Evolutionary conservation across 192 early-diverging fungal species (phyloP).

Genomic region (Coemansia sp.): DNA sequence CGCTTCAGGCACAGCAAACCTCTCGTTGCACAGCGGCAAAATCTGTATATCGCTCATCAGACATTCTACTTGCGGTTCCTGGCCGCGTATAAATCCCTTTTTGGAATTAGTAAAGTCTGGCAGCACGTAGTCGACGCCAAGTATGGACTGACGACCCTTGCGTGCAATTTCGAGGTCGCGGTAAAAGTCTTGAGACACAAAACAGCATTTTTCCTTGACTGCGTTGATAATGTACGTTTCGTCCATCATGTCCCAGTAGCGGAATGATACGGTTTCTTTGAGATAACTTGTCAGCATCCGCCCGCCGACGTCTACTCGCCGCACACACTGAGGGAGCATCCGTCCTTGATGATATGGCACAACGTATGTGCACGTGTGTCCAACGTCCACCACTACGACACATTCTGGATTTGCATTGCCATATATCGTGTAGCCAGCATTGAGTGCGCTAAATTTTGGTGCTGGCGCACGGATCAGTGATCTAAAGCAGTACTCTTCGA

Average conservation of each 20-base stretch:
- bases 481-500: constrained; percentile 80
- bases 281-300: constrained; percentile 84
- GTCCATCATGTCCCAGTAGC: constrained; percentile 94
- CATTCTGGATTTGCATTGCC: constrained; percentile 51
- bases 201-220: constrained; percentile 83
- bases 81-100: constrained; percentile 30
- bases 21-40: constrained; percentile 94
- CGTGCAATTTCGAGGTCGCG: constrained; percentile 57
- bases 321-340: constrained; percentile 57
- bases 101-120: constrained; percentile 39
- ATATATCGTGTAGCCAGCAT: constrained; percentile 11
- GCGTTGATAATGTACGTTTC: constrained; percentile 82
- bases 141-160: not conserved
- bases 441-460: constrained; percentile 10
- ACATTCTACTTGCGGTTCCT: constrained; percentile 1
- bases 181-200: constrained; percentile 65
- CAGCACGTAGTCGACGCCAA: constrained; percentile 45
- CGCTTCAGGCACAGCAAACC: constrained; percentile 94
- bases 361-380: constrained; percentile 78
- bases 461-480: constrained; percentile 29
- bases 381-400: constrained; percentile 71
- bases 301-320: constrained; percentile 79
- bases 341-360: constrained; percentile 63
- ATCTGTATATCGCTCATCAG: constrained; percentile 76
- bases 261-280: constrained; percentile 89